Base-by-base conservation (phyloP, 2,329 filamentous ascomycete species). In the Clonostachys chloroleuca region DNA sequence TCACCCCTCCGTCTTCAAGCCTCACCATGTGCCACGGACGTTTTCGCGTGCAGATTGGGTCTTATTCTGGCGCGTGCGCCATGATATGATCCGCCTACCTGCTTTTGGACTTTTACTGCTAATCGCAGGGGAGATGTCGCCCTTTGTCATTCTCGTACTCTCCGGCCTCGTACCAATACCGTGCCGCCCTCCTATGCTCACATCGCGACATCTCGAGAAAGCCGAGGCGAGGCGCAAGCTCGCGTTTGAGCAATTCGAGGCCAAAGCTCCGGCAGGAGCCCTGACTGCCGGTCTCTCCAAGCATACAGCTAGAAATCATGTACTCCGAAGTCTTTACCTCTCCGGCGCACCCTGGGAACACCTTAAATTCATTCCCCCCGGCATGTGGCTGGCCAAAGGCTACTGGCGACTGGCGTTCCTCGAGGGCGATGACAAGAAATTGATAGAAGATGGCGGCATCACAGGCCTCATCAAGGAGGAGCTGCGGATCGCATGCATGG, bases 71-170 rank as follows among this genome's bases (percentile, higher is more conserved):
- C 80, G 92, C 49, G 84, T 83, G 40, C 71, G 74, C 40, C 79
- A 87, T 57, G 94, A 97, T 63, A 68, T 89, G 42, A 70, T 81
- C n/a, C 84, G 90, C 20, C 73, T 96, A 45, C 89, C 92, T 0
- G 65, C 87, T 2, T 96, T 99, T 62, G 84, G 73, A 0, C 51
- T 95, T 4, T 70, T 96, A 44, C 74, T 96, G 7, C 58, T 92
- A 1, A 52, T 95, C 14, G 89, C 87, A 61, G 92, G 91, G 24
- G 92, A 97, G 67, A 86, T 95, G 68, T 89, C 92, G 2, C 90
- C 92, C 0, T 60, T 97, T 6, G 67, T 95, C 6, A 86, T 95
- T 2, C 70, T 91, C 7, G 78, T 83, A 34, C 70, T 95, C 24
- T 83, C 84, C 17, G 71, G 71, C 36, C 72, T 90, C 18, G 87